A percentile compares a stretch with the other conserved stretches of the same genome.
Conservation (phyloP, 1,284 basidiomycete genomes). For the Rhodofomes roseus region DNA sequence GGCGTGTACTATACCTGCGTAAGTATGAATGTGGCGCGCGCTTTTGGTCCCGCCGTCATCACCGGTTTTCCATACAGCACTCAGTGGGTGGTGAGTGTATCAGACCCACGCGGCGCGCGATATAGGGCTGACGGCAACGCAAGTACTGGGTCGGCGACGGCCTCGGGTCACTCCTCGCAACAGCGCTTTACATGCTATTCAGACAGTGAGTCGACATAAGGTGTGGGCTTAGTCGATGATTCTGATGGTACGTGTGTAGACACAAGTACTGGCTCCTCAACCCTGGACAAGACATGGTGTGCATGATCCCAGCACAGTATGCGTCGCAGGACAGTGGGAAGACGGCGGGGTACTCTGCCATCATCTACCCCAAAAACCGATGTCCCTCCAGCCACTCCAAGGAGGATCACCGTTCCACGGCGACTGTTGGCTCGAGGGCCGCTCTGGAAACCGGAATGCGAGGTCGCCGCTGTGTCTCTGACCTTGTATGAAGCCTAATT, state of each 20-base stretch:
- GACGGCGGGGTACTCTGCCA: not conserved
- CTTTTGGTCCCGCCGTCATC: conserved; percentile 73
- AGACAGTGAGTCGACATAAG: not conserved
- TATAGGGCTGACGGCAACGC: not conserved
- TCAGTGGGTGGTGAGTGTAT: conserved; percentile 61
- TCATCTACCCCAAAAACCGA: no score
- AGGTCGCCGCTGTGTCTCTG: not conserved
- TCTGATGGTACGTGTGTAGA: not conserved
- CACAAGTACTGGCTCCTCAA: not conserved
- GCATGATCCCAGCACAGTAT: not conserved
- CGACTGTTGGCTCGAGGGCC: not conserved
- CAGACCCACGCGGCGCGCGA: not conserved
- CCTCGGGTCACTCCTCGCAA: not conserved
- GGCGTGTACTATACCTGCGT: conserved; percentile 56
- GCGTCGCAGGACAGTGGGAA: not conserved
- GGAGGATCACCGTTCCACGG: not conserved
- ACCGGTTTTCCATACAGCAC: conserved; percentile 47
- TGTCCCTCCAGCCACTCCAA: not conserved
- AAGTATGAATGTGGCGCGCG: conserved; percentile 67
- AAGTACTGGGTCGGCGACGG: conserved; percentile 1
- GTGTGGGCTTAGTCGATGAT: not conserved
- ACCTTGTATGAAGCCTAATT: not conserved
- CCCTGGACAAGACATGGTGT: not conserved
- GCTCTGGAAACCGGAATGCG: not conserved
- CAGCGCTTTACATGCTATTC: not conserved